Conservation (phyloP, 2,329 filamentous ascomycete species). For the Claviceps africana region DNA sequence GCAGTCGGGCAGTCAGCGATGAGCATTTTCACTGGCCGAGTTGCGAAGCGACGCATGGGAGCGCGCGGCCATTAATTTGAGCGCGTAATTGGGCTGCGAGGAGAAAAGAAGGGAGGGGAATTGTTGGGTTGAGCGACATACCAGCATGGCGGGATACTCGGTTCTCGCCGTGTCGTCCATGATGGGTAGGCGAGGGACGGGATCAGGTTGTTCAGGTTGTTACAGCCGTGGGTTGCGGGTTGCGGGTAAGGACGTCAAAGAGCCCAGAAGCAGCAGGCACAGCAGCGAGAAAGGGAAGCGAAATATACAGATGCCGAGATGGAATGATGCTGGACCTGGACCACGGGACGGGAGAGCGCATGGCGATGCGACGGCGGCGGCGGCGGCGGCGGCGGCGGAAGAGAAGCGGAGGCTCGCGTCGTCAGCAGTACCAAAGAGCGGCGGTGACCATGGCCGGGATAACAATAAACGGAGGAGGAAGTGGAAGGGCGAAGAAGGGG, state of each 20-base stretch:
- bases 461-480: neutral
- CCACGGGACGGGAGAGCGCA: conserved; percentile 9
- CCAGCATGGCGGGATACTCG: conserved; percentile 91
- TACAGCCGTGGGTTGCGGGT: too few species aligned
- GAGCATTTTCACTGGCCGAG: neutral
- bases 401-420: conserved; percentile 2
- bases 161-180: conserved; percentile 71
- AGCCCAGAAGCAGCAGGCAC: too few species aligned
- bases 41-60: neutral
- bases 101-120: too few species aligned
- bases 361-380: conserved; percentile 6
- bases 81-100: neutral
- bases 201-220: neutral
- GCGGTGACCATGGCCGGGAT: neutral
- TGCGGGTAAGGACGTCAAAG: too few species aligned
- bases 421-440: conserved; percentile 6
- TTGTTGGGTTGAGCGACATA: conserved; percentile 37
- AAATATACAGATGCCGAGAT: conserved; percentile 16
- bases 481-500: neutral
- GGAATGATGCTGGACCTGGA: conserved; percentile 8
- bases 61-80: neutral
- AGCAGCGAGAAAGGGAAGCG: neutral
- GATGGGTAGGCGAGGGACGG: conserved; percentile 18
- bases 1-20: too few species aligned
- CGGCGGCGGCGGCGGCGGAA: neutral